Percentiles rank a stretch among this genome's conserved stretches.
phyloP scores from a whole-genome alignment of 768 basidiomycete genomes.

The Phylloporus scabripes region DNA sequence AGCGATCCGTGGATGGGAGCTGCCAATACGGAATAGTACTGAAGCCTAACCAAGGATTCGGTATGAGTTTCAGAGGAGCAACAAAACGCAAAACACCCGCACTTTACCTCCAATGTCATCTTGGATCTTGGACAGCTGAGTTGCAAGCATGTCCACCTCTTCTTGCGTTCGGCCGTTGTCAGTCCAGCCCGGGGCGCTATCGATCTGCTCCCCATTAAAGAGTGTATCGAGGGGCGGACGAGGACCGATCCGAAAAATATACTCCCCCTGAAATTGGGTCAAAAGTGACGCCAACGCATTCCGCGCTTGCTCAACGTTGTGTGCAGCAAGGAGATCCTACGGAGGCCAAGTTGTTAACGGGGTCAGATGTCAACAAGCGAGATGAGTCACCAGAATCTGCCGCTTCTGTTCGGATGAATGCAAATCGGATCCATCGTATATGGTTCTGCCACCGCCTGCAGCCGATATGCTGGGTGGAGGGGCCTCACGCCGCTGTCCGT shows the following conservation, averaged over 20 bases:
- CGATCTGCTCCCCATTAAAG: constrained; percentile 46
- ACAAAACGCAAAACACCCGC: constrained; percentile 4
- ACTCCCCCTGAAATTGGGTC: constrained; percentile 67
- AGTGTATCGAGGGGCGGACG: constrained; percentile 55
- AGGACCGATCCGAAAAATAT: constrained; percentile 65
- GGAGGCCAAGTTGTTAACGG: background rate
- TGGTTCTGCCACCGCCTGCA: background rate
- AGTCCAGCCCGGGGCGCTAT: constrained; percentile 47
- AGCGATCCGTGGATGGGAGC: constrained; percentile 49
- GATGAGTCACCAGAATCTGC: constrained; percentile 12
- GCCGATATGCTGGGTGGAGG: background rate
- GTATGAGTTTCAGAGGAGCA: background rate
- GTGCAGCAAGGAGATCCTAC: constrained; percentile 40
- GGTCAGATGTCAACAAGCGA: background rate
- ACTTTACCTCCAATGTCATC: constrained; percentile 85
- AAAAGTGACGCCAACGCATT: constrained; percentile 62
- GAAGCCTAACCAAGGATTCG: constrained; percentile 40
- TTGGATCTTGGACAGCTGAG: constrained; percentile 42
- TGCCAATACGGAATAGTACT: constrained; percentile 44
- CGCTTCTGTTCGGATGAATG: constrained; percentile 16
- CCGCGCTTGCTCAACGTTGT: constrained; percentile 50
- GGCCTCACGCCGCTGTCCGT: constrained; percentile 41
- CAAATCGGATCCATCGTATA: background rate
- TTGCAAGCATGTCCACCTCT: constrained; percentile 46
- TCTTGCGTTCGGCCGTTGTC: constrained; percentile 47